Evolutionary conservation across 1,284 basidiomycete genomes (phyloP).

Genomic region (Moesziomyces antarcticus): DNA sequence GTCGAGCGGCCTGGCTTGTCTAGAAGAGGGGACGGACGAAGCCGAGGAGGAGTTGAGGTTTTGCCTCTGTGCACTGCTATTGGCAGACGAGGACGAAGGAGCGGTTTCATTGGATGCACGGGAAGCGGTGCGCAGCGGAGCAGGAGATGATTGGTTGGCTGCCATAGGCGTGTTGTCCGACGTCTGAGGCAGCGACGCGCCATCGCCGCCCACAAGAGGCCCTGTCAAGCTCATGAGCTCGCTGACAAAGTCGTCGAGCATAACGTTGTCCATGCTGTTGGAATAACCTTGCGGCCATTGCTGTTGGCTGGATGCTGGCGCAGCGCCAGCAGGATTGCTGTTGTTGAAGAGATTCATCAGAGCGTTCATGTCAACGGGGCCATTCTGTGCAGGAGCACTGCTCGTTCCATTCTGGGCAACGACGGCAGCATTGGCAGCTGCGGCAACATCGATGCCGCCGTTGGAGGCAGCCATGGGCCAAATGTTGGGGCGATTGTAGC

Average conservation of each 20-base stretch:
- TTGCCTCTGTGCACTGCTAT: conserved; percentile 1
- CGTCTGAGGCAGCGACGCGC: conserved; percentile 9
- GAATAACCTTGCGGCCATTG: conserved; percentile 34
- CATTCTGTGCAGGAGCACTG: conserved; percentile 11
- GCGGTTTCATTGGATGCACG: conserved; percentile 3
- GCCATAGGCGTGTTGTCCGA: conserved; percentile 21
- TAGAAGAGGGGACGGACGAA: not conserved
- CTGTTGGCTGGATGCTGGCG: conserved; percentile 1
- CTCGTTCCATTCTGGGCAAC: conserved; percentile 3
- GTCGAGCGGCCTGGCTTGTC: not conserved
- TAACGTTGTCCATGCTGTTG: conserved; percentile 45
- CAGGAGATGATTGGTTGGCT: conserved; percentile 15
- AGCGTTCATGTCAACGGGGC: conserved; percentile 22
- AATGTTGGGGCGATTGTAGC: conserved; percentile 42
- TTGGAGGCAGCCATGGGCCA: conserved; percentile 26
- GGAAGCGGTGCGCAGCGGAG: not conserved
- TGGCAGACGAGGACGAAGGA: not conserved
- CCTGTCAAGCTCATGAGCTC: conserved; percentile 50
- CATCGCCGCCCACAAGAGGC: conserved; percentile 28
- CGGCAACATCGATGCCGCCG: not conserved
- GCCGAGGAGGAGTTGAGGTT: not conserved
- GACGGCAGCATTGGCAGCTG: conserved; percentile 1
- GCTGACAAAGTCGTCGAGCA: conserved; percentile 56
- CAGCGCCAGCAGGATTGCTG: conserved; percentile 7
- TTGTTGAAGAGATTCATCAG: conserved; percentile 32